Evolutionary conservation across 805 yeast species (phyloP).

Genomic region (Kockiozyma suomiensis): DNA sequence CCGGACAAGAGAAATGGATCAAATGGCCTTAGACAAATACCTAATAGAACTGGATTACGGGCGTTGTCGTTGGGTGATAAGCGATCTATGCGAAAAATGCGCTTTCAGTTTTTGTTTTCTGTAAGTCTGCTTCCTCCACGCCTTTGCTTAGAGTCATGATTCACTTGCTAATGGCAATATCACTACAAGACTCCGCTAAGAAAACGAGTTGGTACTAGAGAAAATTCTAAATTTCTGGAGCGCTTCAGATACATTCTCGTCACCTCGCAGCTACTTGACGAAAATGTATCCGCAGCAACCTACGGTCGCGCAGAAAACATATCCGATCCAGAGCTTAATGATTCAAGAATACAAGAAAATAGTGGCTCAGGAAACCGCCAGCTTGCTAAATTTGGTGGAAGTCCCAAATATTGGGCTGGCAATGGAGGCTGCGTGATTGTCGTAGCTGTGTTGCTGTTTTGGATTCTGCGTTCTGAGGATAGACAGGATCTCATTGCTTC

Average conservation of each 20-base stretch:
- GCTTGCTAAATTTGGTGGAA: background rate
- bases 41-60: background rate
- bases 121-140: conserved; percentile 10
- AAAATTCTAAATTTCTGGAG: conserved; percentile 48
- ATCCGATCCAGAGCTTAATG: background rate
- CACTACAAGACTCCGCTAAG: conserved; percentile 21
- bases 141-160: background rate
- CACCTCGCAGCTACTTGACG: conserved; percentile 53
- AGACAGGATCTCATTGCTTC: conserved; percentile 4
- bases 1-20: background rate
- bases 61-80: conserved; percentile 20
- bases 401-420: conserved; percentile 38
- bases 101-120: conserved; percentile 26
- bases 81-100: conserved; percentile 18
- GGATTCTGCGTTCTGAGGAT: conserved; percentile 30
- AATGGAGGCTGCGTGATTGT: conserved; percentile 45
- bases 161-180: background rate
- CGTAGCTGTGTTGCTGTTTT: conserved; percentile 41
- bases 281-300: conserved; percentile 33
- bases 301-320: background rate
- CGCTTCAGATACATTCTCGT: conserved; percentile 55
- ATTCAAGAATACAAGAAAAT: no score
- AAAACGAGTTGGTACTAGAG: conserved; percentile 31
- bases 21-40: background rate
- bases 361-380: background rate